Base-by-base conservation (phyloP, 257 asterid genomes). In the Eucommia ulmoides region DNA sequence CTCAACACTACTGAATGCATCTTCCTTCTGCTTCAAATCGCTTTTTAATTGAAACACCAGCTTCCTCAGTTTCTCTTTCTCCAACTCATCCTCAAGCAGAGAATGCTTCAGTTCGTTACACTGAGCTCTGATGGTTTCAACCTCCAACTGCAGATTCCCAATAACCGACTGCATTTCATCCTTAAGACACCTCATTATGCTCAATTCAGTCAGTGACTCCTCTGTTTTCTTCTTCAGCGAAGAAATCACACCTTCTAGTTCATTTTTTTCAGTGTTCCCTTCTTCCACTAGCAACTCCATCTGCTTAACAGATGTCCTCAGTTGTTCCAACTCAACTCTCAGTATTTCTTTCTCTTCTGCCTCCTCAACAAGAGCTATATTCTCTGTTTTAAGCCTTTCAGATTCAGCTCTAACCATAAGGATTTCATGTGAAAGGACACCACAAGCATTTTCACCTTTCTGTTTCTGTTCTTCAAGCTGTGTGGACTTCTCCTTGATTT, bases 61-160 rank as follows among this genome's bases (percentile, higher is more conserved):
- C 51, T 79, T 77, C 72, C 75, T 77, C 52, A 79, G 64, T 26
- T 75, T 74, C 44, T 77, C 93, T 55, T 75, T 80, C 74, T 80
- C 93, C 72, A 62, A 23, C 67, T 60, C 77, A 22, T 77, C 74
- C 61, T 69, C 79, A 17, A 49, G 56, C 47, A 67, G 50, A 51
- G 50, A 57, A 33, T 56, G 35, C 63, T 66, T 65, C 60, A 83
- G 51, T 48, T 77, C 79, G 2, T 66, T 33, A 47, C 70, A 61
- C 56, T 71, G 76, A 14, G 68, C 58, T 58, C 60, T 77, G 53
- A 85, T 74, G 47, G 66, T 46, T 29, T 72, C 81, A 45, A 80
- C 55, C 63, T 85, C 77, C 7, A 38, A 45, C 62, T 56, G 78
- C 69, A 91, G 53, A 59, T 57, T 65, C 60, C 45, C 58, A 12